Evolutionary conservation across 2,329 filamentous ascomycete genomes (phyloP).

Genomic region (Arthrobotrys conoides): DNA sequence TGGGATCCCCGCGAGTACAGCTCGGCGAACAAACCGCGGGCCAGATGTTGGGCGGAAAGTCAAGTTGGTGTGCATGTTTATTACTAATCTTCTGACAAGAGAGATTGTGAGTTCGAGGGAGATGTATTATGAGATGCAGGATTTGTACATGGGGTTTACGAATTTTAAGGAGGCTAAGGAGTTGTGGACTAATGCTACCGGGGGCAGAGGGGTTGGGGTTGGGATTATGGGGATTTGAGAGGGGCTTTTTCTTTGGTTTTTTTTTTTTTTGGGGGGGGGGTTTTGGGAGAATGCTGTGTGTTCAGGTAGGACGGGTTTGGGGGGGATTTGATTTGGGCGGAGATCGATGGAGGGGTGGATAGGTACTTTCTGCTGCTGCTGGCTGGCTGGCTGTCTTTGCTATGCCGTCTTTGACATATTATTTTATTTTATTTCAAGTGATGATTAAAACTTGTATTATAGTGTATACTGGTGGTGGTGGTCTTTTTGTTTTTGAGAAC

Average conservation of each 20-base stretch:
- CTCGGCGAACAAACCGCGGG: conserved; percentile 34
- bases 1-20: conserved; percentile 22
- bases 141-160: conserved; percentile 59
- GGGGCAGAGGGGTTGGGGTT: conserved; percentile 49
- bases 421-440: background rate
- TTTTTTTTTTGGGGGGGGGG: background rate
- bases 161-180: conserved; percentile 59
- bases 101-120: conserved; percentile 42
- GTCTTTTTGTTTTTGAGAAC: background rate
- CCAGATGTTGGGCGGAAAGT: conserved; percentile 56
- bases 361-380: background rate
- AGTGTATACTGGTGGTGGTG: background rate
- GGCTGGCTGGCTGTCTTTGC: background rate
- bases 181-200: conserved; percentile 57
- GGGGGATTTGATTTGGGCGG: too few species aligned
- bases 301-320: background rate
- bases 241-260: too few species aligned
- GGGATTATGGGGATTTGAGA: conserved; percentile 6
- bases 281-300: background rate
- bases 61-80: conserved; percentile 58
- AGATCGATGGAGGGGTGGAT: background rate
- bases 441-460: background rate
- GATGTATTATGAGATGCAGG: conserved; percentile 60
- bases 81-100: conserved; percentile 48
- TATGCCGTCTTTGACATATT: too few species aligned